Evolutionary conservation across 2,329 filamentous ascomycete genomes (phyloP).

Genomic region (Aspergillus sp.): DNA sequence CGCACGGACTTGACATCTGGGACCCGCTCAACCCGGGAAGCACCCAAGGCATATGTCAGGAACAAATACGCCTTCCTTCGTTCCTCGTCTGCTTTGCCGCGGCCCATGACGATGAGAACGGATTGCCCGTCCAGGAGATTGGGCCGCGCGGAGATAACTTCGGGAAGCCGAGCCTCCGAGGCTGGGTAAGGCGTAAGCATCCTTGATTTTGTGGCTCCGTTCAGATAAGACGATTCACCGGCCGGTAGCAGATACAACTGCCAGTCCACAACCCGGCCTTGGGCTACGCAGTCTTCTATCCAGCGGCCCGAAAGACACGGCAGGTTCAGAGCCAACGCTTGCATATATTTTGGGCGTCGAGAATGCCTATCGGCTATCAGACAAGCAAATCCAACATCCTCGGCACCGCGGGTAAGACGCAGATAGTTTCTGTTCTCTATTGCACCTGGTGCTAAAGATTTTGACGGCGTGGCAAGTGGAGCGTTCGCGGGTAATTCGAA

Average conservation of each 20-base stretch:
- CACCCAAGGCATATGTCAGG: conserved; percentile 74
- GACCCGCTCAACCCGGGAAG: conserved; percentile 64
- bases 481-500: conserved; percentile 56
- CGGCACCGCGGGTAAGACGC: conserved; percentile 54
- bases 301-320: conserved; percentile 83
- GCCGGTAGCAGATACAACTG: conserved; percentile 79
- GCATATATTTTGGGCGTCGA: conserved; percentile 87
- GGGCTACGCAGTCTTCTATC: conserved; percentile 70
- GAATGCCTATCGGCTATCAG: conserved; percentile 84
- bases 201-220: conserved; percentile 74
- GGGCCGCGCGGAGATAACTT: conserved; percentile 60
- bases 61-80: conserved; percentile 75
- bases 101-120: conserved; percentile 71
- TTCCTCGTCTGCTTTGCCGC: conserved; percentile 61
- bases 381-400: conserved; percentile 71
- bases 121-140: conserved; percentile 63
- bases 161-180: conserved; percentile 53
- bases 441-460: conserved; percentile 19
- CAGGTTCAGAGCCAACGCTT: conserved; percentile 84
- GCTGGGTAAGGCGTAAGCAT: conserved; percentile 63
- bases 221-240: conserved; percentile 74
- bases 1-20: conserved; percentile 66
- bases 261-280: conserved; percentile 68
- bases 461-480: conserved; percentile 29
- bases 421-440: conserved; percentile 39